Base-by-base conservation (phyloP, 2,329 filamentous ascomycete species). In the Fusarium sororula region DNA sequence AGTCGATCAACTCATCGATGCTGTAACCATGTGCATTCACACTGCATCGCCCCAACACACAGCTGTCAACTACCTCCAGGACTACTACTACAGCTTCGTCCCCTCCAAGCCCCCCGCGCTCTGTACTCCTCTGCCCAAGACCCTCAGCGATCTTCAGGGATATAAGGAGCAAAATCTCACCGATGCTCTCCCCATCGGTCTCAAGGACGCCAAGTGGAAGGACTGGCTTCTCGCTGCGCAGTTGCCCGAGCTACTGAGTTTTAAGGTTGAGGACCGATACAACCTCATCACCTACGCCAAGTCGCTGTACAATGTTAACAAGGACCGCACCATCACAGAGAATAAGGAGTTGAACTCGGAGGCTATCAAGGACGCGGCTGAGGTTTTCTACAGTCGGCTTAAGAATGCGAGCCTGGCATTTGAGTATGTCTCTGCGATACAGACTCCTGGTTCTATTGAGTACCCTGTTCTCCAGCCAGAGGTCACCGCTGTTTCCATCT, bases 51-150 rank as follows among this genome's bases (percentile, higher is more conserved):
- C 71, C 0, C 72, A 75, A 30, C 72, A 75, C 13, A 74, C 68
- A 0, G 72, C 72, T 0, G 72, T 75, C n/a, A 75, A 75, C 22
- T 75, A 70, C 9, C 58, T 75, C 5, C 72, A 75, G 7, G 55
- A 74, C 41, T 75, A 75, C 41, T 74, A 72, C 62, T 74, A 72
- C 55, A 70, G 64, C 44, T 74, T 75, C 11, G 68, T 75, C 5
- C 64, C 64, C 2, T 55, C 72, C 42, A 75, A 72, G 64, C 68
- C 72, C 1, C 72, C 72, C 0, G 72, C 72, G 6, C 72, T 75
- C 15, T 75, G 68, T 18, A 64, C 68, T 0, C 26, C 64, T 26
- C 39, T 75, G 0, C 72, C 68, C 9, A 17, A 32, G 2, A 69
- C 62, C 18, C 62, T 75, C 32, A 9, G 42, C 3, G 38, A 53